Conservation (phyloP, 2,329 filamentous ascomycete species). For the Pestalotiopsis fici region DNA sequence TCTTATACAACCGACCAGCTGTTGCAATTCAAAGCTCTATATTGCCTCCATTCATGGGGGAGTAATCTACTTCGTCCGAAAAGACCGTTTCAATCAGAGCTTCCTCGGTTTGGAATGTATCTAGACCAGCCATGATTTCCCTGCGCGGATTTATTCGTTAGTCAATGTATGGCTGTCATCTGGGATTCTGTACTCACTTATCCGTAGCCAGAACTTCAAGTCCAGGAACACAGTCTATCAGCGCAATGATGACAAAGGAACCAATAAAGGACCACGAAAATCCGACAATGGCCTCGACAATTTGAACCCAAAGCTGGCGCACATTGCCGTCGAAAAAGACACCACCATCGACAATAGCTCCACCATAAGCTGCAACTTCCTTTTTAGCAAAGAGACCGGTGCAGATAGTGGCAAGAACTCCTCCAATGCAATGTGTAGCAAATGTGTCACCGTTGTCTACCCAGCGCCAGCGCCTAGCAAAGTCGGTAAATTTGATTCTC, state of each 20-base stretch:
- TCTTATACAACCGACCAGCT: too few species aligned
- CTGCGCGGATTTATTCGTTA: conserved; percentile 19
- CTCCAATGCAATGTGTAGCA: conserved; percentile 54
- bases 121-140: conserved; percentile 47
- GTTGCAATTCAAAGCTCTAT: conserved; percentile 9
- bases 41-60: conserved; percentile 17
- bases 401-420: conserved; percentile 48
- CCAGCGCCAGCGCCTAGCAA: conserved; percentile 47
- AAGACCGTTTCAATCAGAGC: conserved; percentile 35
- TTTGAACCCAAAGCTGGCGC: conserved; percentile 48
- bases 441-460: conserved; percentile 58
- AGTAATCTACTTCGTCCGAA: conserved; percentile 24
- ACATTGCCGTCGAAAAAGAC: conserved; percentile 55
- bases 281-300: conserved; percentile 51
- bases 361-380: conserved; percentile 52
- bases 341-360: conserved; percentile 47
- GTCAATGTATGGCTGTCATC: not conserved
- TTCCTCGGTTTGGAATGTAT: conserved; percentile 52
- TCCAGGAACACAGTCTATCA: conserved; percentile 53
- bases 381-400: conserved; percentile 52
- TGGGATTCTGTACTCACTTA: conserved; percentile 38
- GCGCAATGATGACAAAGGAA: conserved; percentile 47
- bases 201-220: conserved; percentile 52
- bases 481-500: conserved; percentile 51
- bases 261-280: conserved; percentile 52